Base-by-base conservation (phyloP, 73 alveolate species). In the Paramecium biaurelia region DNA sequence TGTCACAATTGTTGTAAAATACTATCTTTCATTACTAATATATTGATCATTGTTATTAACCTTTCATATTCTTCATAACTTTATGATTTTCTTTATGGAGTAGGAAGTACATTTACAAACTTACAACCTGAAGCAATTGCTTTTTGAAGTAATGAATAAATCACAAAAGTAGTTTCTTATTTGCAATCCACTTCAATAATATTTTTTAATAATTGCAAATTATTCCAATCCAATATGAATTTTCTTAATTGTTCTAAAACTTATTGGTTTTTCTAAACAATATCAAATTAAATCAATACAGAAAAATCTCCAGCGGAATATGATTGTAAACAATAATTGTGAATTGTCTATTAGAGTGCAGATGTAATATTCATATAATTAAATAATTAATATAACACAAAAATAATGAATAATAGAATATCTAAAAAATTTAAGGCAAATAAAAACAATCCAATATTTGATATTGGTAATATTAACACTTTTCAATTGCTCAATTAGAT, bases 171-270 rank as follows among this genome's bases (percentile, higher is more conserved):
- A n/a, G 90, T 79, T 7, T 79, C 56, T 18, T 21, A 38, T 23
- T 79, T 45, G 10, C 41, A 18, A 24, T 79, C 90, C n/a, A 10
- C 28, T n/a, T 43, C 90, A 2, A 79, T 47, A 10, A 79, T 43
- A 4, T 58, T 20, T 38, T 21, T 32, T 4, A 79, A 41, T 10
- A 79, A 12, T 24, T 26, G 70, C 14, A 79, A 4, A 79, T 79
- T 79, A 34, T 79, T 79, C 76, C 70, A 79, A 34, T 79, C 90
- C 76, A 79, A 23, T 38, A 79, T 20, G 43, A 79, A 79, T 42
- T 79, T 42, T 43, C 28, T 79, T 63, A 79, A 20, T 5, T 43
- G 74, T 20, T 79, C 90, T 11, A 79, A 8, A 7, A 79, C 49
- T 42, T 38, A 12, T 45, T 79, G 47, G 5, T 79, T 42, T 24